Evolutionary conservation across 139 green algal species (phyloP).

Genomic region (Auxenochlorella pyrenoidosa): DNA sequence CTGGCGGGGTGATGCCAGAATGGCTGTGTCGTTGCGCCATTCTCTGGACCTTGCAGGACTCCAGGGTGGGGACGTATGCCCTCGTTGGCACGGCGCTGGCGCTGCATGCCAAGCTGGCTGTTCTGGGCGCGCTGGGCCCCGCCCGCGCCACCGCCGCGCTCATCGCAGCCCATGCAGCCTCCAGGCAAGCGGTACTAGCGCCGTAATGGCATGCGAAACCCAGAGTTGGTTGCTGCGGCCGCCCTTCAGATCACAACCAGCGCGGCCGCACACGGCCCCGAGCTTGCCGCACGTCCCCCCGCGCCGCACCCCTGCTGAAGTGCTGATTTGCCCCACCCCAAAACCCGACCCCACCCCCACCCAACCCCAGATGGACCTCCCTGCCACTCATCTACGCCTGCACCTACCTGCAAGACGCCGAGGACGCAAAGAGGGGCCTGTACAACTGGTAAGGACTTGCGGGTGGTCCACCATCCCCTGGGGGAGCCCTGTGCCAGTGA

Average conservation of each 20-base stretch:
- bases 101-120: conserved; percentile 49
- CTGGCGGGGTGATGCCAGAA: too few relatives aligned
- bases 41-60: conserved; percentile 70
- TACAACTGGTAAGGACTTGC: conserved; percentile 56
- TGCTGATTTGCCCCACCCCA: too few relatives aligned
- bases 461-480: neutral
- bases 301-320: too few relatives aligned
- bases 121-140: conserved; percentile 37
- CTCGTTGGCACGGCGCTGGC: conserved; percentile 56
- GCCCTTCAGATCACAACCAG: too few relatives aligned
- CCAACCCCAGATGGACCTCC: conserved; percentile 55
- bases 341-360: too few relatives aligned
- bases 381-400: conserved; percentile 48
- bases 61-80: conserved; percentile 63
- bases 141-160: conserved; percentile 18
- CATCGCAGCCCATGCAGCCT: conserved; percentile 45
- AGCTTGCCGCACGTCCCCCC: too few relatives aligned
- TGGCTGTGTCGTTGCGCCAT: conserved; percentile 31
- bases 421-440: conserved; percentile 65
- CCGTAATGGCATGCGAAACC: too few relatives aligned
- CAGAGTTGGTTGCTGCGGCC: too few relatives aligned
- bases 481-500: neutral
- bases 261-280: too few relatives aligned
- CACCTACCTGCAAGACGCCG: conserved; percentile 62
- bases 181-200: too few relatives aligned